Evolutionary conservation across 2,329 filamentous ascomycete species (phyloP).

Genomic region (Catunica adiposa): DNA sequence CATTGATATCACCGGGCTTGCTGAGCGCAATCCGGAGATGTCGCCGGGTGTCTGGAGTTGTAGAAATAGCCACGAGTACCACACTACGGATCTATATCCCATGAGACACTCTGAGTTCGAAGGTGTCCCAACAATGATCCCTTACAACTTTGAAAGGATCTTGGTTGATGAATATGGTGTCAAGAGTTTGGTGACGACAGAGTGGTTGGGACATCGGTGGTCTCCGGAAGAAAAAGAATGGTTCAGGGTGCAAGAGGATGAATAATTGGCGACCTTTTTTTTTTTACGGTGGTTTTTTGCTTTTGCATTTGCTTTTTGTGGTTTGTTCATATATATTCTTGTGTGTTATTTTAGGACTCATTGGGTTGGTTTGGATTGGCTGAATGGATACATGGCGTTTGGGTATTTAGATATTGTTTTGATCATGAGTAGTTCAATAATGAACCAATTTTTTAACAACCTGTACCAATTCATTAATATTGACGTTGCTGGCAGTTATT

Average conservation of each 20-base stretch:
- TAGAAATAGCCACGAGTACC: constrained; percentile 64
- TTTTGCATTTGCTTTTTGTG: not conserved
- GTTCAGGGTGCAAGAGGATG: constrained; percentile 27
- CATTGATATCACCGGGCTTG: constrained; percentile 66
- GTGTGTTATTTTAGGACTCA: not conserved
- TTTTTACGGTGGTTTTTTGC: not conserved
- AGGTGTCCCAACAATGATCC: constrained; percentile 52
- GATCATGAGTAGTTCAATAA: too few relatives aligned
- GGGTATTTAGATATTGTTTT: not conserved
- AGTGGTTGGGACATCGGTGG: constrained; percentile 49
- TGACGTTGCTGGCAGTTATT: too few relatives aligned
- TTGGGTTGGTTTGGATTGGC: not conserved
- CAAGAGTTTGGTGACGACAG: constrained; percentile 42
- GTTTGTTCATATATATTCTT: not conserved
- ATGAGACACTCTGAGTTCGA: constrained; percentile 60
- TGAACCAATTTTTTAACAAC: too few relatives aligned
- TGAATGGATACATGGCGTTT: constrained; percentile 4
- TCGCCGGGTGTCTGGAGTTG: constrained; percentile 56
- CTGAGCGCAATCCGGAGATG: constrained; percentile 43
- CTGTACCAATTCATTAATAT: too few relatives aligned
- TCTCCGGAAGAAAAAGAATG: constrained; percentile 40
- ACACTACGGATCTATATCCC: constrained; percentile 56
- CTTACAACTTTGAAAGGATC: constrained; percentile 50
- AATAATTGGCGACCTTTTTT: not conserved
- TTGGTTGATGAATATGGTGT: constrained; percentile 47